Conservation (phyloP, 176 grass and related monocot genomes). For the bread wheat (Triticum aestivum) region DNA sequence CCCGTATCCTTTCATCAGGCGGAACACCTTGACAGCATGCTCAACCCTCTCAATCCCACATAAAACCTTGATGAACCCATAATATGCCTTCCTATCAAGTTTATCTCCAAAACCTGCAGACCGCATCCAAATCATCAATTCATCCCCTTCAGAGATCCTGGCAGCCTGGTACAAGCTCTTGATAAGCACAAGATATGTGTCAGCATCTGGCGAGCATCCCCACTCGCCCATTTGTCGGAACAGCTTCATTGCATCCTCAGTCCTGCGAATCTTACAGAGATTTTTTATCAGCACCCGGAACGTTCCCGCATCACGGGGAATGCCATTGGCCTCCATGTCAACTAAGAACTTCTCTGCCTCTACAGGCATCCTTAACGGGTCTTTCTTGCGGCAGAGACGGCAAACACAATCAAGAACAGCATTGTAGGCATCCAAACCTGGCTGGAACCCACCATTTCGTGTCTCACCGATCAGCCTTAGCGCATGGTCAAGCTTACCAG, state of each 20-base stretch:
- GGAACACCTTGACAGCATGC: conserved; percentile 91
- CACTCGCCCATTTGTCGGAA: conserved; percentile 74
- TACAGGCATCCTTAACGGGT: conserved; percentile 53
- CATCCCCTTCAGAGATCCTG: conserved; percentile 76
- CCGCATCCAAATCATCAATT: conserved; percentile 89
- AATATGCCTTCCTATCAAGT: conserved; percentile 87
- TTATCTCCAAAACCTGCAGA: conserved; percentile 74
- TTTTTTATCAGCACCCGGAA: conserved; percentile 82
- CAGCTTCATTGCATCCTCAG: conserved; percentile 79
- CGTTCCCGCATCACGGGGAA: conserved; percentile 70
- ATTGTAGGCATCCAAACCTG: conserved; percentile 66
- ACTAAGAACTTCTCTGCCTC: conserved; percentile 84
- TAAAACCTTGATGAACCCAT: conserved; percentile 89
- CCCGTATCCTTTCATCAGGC: conserved; percentile 91
- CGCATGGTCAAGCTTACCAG: conserved; percentile 81
- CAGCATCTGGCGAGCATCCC: conserved; percentile 92
- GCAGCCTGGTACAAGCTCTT: conserved; percentile 90
- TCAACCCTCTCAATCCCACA: conserved; percentile 98
- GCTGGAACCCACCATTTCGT: conserved; percentile 66
- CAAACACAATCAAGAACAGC: conserved; percentile 84
- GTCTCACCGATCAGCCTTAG: conserved; percentile 76
- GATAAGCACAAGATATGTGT: conserved; percentile 71
- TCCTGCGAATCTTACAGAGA: conserved; percentile 86
- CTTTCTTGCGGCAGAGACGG: conserved; percentile 74
- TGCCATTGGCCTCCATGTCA: conserved; percentile 80